Evolutionary conservation across 768 basidiomycete species (phyloP), one percentile per base, ranked within the genome.

Genomic region (Hydnomerulius pinastri): DNA sequence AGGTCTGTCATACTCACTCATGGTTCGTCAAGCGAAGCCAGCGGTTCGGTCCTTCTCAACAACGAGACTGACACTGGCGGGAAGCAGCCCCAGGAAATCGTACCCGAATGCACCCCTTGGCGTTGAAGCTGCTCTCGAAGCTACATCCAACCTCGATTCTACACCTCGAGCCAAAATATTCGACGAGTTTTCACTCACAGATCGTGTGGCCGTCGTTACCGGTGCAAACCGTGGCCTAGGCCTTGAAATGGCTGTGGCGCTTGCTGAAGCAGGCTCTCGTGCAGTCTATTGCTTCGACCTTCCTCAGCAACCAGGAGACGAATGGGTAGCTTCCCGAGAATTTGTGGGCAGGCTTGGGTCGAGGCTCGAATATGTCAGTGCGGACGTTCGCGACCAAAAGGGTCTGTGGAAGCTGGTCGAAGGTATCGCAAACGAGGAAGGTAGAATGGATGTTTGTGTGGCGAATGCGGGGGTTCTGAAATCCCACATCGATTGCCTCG

Each of bases 221-320:
- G 85, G 85, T 6, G 85, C 76, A 0, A 81, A 84, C 53, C 70
- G 85, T 25, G 85, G 90, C 0, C 77, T 92, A 12, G 90, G 90
- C 3, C 80, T 92, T n/a, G 90, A 92, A 70, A 86, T 87, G 84
- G 87, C 87, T 27, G 70, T 90, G 46, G 81, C 83, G 4, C 70
- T 91, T 33, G 78, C 79, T 36, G 90, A 91, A 70, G 84, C 81
- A 13, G 89, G 89, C 28, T 85, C 85, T 5, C 75, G 79, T 7
- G 83, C 75, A 0, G 75, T 88, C 15, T 88, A 89, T 65, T 87
- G 85, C 62, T 69, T 87, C 11, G 87, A 89, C 64, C 71, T 88
- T 9, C 78, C 85, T 2, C 51, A 62, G 33, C 63, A 66, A 30
- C 81, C 87, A 0, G 80, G 80, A 2, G 75, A 73, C 1, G 85